A percentile compares a stretch with the other conserved stretches of the same genome.
These are phyloP conservation scores for Symmetrospora coprosmae DNA, from an alignment of 768 basidiomycete genomes.

Conservation along the genomic window DNA sequence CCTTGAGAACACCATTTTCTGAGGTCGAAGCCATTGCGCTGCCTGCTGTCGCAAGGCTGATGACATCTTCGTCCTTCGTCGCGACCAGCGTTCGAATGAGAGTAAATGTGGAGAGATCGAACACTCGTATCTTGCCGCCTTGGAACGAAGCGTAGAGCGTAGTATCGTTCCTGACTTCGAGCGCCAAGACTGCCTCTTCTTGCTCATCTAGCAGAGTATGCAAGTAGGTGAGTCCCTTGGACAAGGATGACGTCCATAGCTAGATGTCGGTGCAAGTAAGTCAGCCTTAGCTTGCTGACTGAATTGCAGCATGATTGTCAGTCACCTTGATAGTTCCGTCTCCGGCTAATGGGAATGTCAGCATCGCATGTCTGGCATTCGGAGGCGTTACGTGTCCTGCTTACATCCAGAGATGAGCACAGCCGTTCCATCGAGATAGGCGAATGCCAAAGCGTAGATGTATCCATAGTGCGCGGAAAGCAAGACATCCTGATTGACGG, in stretches of 20 bases:
- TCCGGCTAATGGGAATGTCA: slow-evolving; percentile 72
- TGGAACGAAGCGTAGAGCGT: slow-evolving; percentile 78
- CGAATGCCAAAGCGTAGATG: slow-evolving; percentile 52
- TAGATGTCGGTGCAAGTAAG: too few species aligned
- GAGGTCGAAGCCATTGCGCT: slow-evolving; percentile 45
- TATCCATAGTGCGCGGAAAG: slow-evolving; percentile 91
- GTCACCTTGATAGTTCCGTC: slow-evolving; percentile 75
- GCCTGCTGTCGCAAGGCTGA: slow-evolving; percentile 60
- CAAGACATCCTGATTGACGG: slow-evolving; percentile 47
- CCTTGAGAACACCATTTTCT: slow-evolving; percentile 54
- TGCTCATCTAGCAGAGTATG: slow-evolving; percentile 31
- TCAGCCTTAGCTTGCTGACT: neutral
- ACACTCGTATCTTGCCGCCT: slow-evolving; percentile 78
- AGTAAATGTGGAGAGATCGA: slow-evolving; percentile 79
- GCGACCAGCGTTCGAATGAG: slow-evolving; percentile 73
- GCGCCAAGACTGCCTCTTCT: slow-evolving; percentile 68
- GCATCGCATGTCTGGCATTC: slow-evolving; percentile 26
- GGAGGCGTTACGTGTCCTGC: neutral
- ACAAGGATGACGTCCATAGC: too few species aligned
- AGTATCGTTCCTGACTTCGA: slow-evolving; percentile 59
- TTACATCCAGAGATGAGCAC: slow-evolving; percentile 32
- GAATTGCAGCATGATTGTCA: too few species aligned
- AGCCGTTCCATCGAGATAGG: slow-evolving; percentile 39
- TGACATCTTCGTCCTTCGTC: slow-evolving; percentile 73
- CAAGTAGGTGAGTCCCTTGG: slow-evolving; percentile 26